Base-by-base conservation (phyloP, 1,284 basidiomycete species). In the Cutaneotrichosporon sp. region DNA sequence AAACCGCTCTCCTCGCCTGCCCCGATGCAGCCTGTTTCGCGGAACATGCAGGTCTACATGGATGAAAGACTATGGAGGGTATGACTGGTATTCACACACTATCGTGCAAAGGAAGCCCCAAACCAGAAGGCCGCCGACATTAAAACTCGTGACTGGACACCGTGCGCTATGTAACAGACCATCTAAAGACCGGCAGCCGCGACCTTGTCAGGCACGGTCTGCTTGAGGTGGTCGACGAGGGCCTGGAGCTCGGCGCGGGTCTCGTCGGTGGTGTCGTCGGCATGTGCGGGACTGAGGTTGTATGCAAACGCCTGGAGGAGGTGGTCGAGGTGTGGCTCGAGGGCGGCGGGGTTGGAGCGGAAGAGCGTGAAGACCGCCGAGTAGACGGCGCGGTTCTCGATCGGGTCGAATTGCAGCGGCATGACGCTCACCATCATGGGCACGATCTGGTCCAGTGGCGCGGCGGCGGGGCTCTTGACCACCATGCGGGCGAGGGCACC, bases 401-500 rank as follows among this genome's bases (percentile, higher is more conserved):
- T 82, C 65, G 81, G 83, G 76, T 97, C 93, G 70, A 90, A 85
- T 70, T 85, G 84, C 60, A 98, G 79, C 4, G 94, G 94, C 38
- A 98, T 80, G 37, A 87, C 85, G 31, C 79, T 80, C 55, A 96
- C 78, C 68, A 97, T 83, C 50, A 90, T 80, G 1, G 91, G 89
- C 25, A 97, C 80, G 39, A 94, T 90, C 67, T 79, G 74, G 29
- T 93, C 90, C 39, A 98, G 81, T 20, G 96, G 96, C 22, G 98
- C 76, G 5, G 87, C 90, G 5, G 79, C 74, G 5, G 82, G 78
- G 74, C 92, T 93, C 73, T 88, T 88, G 65, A 85, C 75, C 66
- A 98, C 86, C 76, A 98, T 82, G 26, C 96, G 85, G 5, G 84
- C 84, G 50, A 98, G 86, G 44, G 92, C 90, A 49, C 96, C 96